Conservation (phyloP, 805 yeast species). For the Clavispora santaluciae region DNA sequence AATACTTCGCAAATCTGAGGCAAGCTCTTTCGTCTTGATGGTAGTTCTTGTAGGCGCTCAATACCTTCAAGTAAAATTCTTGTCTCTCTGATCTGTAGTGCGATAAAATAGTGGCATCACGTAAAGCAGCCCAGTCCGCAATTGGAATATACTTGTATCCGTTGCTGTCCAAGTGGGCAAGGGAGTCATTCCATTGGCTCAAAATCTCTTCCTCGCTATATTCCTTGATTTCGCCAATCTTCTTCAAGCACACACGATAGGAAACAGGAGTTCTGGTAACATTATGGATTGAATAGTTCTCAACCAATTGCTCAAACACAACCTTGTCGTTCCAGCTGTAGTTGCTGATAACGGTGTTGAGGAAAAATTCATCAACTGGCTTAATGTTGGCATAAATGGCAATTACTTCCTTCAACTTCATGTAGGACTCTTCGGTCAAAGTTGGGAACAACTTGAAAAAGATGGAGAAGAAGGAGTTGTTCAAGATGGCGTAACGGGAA, state of each 20-base stretch:
- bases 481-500: conserved; percentile 67
- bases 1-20: conserved; percentile 24
- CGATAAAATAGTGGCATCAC: conserved; percentile 66
- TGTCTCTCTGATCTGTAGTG: conserved; percentile 37
- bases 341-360: conserved; percentile 69
- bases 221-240: conserved; percentile 60
- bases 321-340: conserved; percentile 62
- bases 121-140: conserved; percentile 81
- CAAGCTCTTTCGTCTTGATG: conserved; percentile 35
- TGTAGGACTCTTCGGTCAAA: conserved; percentile 50
- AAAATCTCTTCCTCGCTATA: conserved; percentile 48
- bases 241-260: conserved; percentile 66
- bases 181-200: conserved; percentile 49
- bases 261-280: conserved; percentile 64
- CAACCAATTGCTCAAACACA: conserved; percentile 60
- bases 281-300: conserved; percentile 53
- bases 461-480: conserved; percentile 61
- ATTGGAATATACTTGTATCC: conserved; percentile 64
- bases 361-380: conserved; percentile 71
- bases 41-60: conserved; percentile 27
- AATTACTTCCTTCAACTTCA: conserved; percentile 53
- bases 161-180: conserved; percentile 44
- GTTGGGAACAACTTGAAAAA: conserved; percentile 59
- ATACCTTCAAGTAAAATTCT: conserved; percentile 13
- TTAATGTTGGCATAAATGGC: conserved; percentile 51